Conservation (phyloP, 2,329 filamentous ascomycete genomes). For the Penicillium janthinellum region DNA sequence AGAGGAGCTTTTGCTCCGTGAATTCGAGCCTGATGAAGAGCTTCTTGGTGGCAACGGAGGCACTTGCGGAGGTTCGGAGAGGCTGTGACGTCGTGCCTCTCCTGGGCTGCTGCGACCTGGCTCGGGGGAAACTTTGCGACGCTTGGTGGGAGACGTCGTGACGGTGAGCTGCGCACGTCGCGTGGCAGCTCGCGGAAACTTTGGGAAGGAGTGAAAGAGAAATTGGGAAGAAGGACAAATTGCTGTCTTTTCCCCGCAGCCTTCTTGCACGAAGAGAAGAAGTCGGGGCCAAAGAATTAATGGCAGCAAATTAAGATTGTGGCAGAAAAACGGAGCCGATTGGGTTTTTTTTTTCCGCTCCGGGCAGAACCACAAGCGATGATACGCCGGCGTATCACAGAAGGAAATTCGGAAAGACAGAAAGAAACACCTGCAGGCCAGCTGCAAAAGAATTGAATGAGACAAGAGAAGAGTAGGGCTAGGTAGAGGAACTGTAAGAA, state of each 20-base stretch:
- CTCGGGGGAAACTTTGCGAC: conserved; percentile 49
- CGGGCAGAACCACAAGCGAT: conserved; percentile 16
- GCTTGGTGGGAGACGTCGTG: conserved; percentile 55
- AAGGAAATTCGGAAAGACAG: not conserved
- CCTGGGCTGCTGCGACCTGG: conserved; percentile 43
- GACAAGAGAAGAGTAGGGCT: not conserved
- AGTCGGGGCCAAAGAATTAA: conserved; percentile 10
- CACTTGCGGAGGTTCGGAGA: conserved; percentile 26
- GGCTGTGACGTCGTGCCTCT: conserved; percentile 41
- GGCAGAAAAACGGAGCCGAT: conserved; percentile 25
- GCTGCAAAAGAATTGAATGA: not conserved
- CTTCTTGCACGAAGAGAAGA: conserved; percentile 11
- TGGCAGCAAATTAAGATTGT: conserved; percentile 12
- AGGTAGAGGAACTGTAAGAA: not conserved
- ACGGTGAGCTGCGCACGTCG: conserved; percentile 49
- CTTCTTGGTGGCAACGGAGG: conserved; percentile 28
- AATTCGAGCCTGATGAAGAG: conserved; percentile 27
- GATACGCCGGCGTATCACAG: not conserved
- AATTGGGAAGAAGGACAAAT: not conserved
- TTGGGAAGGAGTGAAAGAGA: conserved; percentile 6
- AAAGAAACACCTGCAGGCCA: not conserved
- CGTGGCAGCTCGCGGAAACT: conserved; percentile 46
- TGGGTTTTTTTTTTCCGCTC: conserved; percentile 18
- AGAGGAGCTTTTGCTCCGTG: conserved; percentile 33
- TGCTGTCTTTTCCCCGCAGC: conserved; percentile 2